phyloP scores from a whole-genome alignment of 192 early-diverging fungal species.

The Pilobolus umbonatus region DNA sequence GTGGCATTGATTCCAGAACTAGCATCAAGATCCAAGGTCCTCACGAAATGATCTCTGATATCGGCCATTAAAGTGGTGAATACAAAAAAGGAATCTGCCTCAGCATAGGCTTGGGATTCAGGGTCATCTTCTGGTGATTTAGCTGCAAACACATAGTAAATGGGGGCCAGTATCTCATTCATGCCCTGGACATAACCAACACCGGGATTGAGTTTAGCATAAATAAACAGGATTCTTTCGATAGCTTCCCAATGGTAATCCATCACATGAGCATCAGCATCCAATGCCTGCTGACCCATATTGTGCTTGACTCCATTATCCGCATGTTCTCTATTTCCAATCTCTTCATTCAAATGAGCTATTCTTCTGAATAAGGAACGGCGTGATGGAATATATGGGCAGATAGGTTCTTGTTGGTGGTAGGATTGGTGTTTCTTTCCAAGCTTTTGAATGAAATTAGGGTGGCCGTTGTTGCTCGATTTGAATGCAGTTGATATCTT shows the following conservation, averaged over 20 bases:
- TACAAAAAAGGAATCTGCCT: constrained; percentile 76
- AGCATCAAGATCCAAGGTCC: constrained; percentile 59
- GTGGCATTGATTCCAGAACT: constrained; percentile 56
- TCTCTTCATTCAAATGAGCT: constrained; percentile 59
- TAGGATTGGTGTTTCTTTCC: constrained; percentile 7
- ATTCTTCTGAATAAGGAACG: constrained; percentile 60
- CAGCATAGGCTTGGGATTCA: constrained; percentile 54
- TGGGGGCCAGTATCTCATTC: constrained; percentile 78
- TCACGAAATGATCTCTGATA: constrained; percentile 76
- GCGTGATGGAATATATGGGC: constrained; percentile 46
- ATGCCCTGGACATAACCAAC: constrained; percentile 86
- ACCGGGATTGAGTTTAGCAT: constrained; percentile 75
- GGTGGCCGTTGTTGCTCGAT: not conserved
- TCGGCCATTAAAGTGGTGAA: constrained; percentile 68
- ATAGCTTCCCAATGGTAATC: constrained; percentile 79
- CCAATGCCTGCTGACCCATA: not conserved
- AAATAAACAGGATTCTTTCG: constrained; percentile 73
- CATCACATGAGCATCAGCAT: constrained; percentile 25
- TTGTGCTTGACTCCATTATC: not conserved
- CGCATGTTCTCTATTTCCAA: constrained; percentile 46
- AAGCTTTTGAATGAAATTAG: not conserved
- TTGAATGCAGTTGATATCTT: constrained; percentile 27
- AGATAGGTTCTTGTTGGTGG: constrained; percentile 20
- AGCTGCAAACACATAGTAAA: constrained; percentile 74
- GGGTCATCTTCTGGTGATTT: constrained; percentile 36